Percentiles rank a stretch among this genome's conserved stretches.
Evolutionary conservation across 2,329 filamentous ascomycete genomes (phyloP).

Genomic region (Tolypocladium sp.): DNA sequence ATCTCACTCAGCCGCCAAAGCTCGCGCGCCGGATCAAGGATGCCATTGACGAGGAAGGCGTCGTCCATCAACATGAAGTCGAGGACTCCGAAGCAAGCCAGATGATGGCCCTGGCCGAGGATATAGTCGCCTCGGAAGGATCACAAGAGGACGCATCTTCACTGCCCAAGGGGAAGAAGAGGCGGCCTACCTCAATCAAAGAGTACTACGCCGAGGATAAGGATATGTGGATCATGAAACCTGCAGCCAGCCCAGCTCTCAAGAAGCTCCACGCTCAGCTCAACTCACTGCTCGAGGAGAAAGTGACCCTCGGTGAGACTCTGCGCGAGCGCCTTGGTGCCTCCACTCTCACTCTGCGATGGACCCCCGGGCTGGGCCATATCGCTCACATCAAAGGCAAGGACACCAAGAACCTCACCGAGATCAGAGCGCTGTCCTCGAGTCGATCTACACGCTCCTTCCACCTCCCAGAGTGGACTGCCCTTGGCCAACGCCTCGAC

Average conservation of each 20-base stretch:
- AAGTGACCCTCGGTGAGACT: constrained; percentile 45
- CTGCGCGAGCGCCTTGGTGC: constrained; percentile 55
- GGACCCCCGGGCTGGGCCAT: constrained; percentile 80
- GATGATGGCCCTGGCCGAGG: constrained; percentile 64
- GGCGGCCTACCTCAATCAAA: constrained; percentile 34
- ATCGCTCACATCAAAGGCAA: constrained; percentile 86
- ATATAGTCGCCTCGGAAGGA: constrained; percentile 59
- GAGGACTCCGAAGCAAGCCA: constrained; percentile 64
- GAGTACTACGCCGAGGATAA: constrained; percentile 53
- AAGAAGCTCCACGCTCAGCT: constrained; percentile 60
- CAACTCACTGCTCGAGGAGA: constrained; percentile 49
- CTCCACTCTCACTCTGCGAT: constrained; percentile 66
- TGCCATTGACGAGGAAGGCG: constrained; percentile 86
- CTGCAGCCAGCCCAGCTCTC: constrained; percentile 58
- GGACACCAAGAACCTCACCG: constrained; percentile 39
- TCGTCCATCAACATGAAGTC: constrained; percentile 70
- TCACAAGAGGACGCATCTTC: constrained; percentile 43
- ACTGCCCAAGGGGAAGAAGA: constrained; percentile 45
- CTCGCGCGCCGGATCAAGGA: constrained; percentile 63
- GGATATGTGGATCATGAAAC: constrained; percentile 57
- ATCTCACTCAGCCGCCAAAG: constrained; percentile 55
- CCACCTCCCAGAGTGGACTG: constrained; percentile 75
- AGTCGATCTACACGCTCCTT: constrained; percentile 81
- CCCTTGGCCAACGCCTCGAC: constrained; percentile 71
- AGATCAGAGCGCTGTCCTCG: constrained; percentile 50